phyloP scores from a whole-genome alignment of 148 eudicot genomes.

The Chenopodium suecicum region DNA sequence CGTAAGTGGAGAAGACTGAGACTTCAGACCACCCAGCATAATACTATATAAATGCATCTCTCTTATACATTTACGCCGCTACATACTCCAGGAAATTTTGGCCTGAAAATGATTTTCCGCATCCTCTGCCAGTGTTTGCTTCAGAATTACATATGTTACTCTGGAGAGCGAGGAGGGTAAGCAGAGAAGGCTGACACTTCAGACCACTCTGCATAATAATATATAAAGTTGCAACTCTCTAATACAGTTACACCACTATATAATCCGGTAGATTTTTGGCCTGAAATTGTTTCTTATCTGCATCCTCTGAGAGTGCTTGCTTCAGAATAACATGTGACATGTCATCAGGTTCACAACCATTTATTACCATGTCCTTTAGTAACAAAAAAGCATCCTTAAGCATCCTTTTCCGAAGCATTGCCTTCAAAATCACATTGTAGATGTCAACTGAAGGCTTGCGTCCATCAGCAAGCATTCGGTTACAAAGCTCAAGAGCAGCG shows the following conservation, averaged over 20 bases:
- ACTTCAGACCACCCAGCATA: neutral
- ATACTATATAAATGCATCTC: neutral
- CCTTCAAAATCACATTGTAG: slow-evolving; percentile 43
- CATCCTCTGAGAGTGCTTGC: slow-evolving; percentile 32
- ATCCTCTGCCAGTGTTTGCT: slow-evolving; percentile 32
- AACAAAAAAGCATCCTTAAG: slow-evolving; percentile 32
- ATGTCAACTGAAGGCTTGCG: slow-evolving; percentile 36
- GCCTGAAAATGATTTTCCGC: slow-evolving; percentile 29
- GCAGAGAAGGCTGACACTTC: neutral
- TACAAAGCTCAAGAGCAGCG: slow-evolving; percentile 32
- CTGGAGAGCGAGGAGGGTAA: neutral
- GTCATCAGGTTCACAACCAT: slow-evolving; percentile 47
- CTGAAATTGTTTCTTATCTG: slow-evolving; percentile 27
- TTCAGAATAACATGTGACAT: slow-evolving; percentile 32
- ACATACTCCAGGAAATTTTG: slow-evolving; percentile 23
- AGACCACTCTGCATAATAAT: neutral
- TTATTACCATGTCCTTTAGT: slow-evolving; percentile 39
- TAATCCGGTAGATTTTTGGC: slow-evolving; percentile 22
- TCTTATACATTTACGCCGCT: neutral
- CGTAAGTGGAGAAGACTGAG: neutral
- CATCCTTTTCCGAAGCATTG: slow-evolving; percentile 41
- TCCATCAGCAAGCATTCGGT: slow-evolving; percentile 37
- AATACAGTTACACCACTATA: slow-evolving; percentile 10
- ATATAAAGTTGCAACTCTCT: neutral
- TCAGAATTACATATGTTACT: slow-evolving; percentile 29